phyloP scores from a whole-genome alignment of 257 asterid species.

The Fraxinus pennsylvanica region DNA sequence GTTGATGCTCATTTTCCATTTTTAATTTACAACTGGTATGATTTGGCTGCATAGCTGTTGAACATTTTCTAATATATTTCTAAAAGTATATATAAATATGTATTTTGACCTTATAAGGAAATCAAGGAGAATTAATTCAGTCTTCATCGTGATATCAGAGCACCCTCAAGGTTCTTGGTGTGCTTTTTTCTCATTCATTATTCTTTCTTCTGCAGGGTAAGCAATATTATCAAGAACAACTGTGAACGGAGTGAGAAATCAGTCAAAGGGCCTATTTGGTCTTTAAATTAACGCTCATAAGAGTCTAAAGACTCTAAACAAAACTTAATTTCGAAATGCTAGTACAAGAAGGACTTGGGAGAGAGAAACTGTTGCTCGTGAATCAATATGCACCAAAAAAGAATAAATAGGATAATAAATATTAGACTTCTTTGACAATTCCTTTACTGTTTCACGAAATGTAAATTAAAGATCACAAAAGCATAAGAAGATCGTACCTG shows the following conservation, averaged over 20 bases:
- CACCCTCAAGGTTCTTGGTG: background rate
- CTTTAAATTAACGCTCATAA: background rate
- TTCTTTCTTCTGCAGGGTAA: background rate
- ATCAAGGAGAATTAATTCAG: background rate
- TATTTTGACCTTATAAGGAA: background rate
- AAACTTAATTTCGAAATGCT: background rate
- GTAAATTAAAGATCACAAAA: background rate
- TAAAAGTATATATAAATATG: background rate
- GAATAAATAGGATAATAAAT: background rate
- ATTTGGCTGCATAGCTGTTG: background rate
- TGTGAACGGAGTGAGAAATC: background rate
- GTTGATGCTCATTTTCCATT: background rate
- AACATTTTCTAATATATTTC: background rate
- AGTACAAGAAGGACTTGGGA: background rate
- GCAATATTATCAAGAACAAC: background rate
- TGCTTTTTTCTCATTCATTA: background rate
- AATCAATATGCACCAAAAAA: background rate
- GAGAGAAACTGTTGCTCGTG: background rate
- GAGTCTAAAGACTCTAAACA: background rate
- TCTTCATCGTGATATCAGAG: background rate
- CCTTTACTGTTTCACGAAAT: background rate
- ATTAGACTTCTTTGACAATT: background rate
- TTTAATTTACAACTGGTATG: background rate
- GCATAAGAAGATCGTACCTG: constrained; percentile 55
- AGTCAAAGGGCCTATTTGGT: background rate